Base-by-base conservation (phyloP, 139 green algal species). In the Chlorella sp. region DNA sequence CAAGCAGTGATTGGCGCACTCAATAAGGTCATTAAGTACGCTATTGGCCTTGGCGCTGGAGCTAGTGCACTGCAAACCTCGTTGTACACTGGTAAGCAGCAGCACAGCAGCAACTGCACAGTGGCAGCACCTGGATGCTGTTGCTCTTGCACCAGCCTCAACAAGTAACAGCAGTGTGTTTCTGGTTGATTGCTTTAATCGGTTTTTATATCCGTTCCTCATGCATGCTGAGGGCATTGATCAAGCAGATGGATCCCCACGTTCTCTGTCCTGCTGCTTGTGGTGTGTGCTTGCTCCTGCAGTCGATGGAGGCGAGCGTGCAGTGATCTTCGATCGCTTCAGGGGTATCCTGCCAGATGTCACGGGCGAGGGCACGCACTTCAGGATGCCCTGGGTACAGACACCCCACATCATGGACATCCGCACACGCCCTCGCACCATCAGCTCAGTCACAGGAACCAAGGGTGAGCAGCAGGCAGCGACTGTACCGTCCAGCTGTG, bases 311-410 rank as follows among this genome's bases (percentile, higher is more conserved):
- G 96, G 96, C 2, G 91, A 99, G 75, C 81, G 92, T 6, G 94
- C 92, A 26, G 93, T 99, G 2, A 93, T 99, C 66, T 99, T 98
- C 55, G 94, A 99, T 74, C 84, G 95, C 5, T 92, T 98, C 67
- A 71, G 85, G 10, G 96, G 96, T 55, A 89, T 99, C 50, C 71
- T 97, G 65, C 73, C 87, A 1, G 79, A 93, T 55, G 87, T 89
- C 0, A 74, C 86, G 0, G 86, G 89, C 17, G 96, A 99, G 78
- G 96, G 96, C 73, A 98, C 93, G 33, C 94, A 99, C 83, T 87
- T 96, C 65, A 75, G 89, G 10, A 77, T 98, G 3, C 93, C 93
- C 5, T 96, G 92, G 89, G 83, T 98, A 49, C 92, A 97, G 78
- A 91, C 80, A 3, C 93, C 94, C 17, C 87, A 93, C 72, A 81